Conservation (phyloP, 257 asterid genomes). For the Fraxinus quadrangulata region DNA sequence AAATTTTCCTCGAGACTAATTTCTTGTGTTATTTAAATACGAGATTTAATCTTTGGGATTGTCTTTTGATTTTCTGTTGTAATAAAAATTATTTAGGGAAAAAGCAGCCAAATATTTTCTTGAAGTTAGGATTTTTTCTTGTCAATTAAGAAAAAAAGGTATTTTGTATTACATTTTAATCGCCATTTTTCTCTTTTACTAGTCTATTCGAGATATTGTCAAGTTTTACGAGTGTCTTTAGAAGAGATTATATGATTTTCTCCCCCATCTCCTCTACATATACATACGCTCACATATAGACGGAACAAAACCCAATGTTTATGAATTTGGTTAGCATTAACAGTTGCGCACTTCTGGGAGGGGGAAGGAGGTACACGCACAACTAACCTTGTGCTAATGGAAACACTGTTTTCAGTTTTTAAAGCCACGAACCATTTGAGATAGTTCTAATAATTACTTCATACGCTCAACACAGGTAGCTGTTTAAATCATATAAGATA, state of each 20-base stretch:
- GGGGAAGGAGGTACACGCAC: background rate
- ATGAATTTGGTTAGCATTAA: background rate
- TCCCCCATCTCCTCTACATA: background rate
- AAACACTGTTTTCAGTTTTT: background rate
- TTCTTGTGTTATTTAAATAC: background rate
- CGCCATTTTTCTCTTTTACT: slow-evolving; percentile 2
- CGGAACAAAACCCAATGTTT: background rate
- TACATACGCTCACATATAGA: background rate
- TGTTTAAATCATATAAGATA: slow-evolving; percentile 2
- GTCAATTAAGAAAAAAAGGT: background rate
- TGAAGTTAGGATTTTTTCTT: background rate
- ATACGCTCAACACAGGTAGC: background rate
- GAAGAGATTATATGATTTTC: slow-evolving; percentile 14
- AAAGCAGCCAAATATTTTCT: slow-evolving; percentile 8
- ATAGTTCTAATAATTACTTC: background rate
- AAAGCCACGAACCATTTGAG: background rate
- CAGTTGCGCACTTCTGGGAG: background rate
- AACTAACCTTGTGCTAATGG: background rate
- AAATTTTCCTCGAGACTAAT: slow-evolving; percentile 5
- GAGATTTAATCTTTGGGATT: background rate
- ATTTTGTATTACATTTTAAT: background rate
- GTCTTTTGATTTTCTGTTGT: background rate
- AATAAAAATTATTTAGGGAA: slow-evolving; percentile 3
- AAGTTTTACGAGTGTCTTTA: slow-evolving; percentile 1
- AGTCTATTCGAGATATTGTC: background rate